Base-by-base conservation (phyloP, 2,329 filamentous ascomycete species). In the Proliferodiscus dingleyae region DNA sequence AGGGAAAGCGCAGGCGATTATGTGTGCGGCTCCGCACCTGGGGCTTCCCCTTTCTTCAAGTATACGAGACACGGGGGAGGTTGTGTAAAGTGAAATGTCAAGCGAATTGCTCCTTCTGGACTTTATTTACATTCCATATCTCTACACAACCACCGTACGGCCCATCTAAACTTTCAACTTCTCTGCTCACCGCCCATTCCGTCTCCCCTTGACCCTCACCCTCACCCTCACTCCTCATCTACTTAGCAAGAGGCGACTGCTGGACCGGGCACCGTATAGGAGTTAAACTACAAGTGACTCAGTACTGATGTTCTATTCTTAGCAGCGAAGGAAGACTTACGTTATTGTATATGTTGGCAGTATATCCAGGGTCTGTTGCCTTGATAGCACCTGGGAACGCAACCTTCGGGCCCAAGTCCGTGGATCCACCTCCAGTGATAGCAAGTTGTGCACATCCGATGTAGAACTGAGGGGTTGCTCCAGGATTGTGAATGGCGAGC, bases 281-380 rank as follows among this genome's bases (percentile, higher is more conserved):
- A 21, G 16, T 21, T 38, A 21, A 38, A 38, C 16, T 23, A 22
- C 23, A n/a, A 9, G 18, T 26, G 8, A 34, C n/a, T 11, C 19
- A 21, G 26, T 42, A 15, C 32, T 8, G 15, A 34, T 10, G 6
- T 26, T 28, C 5, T 28, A 9, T 41, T 16, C 22, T 16, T n/a
- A n/a, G n/a, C 39, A 32, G 24, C 6, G 7, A 34, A 15, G 15
- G 16, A 6, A 36, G 42, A 47, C 51, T 55, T 46, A 60, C 60
- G 37, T 58, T 53, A 18, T 59, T 63, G 40, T 66, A 66, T 21
- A 62, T 59, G 39, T 61, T 57, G 41, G 60, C 46, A 10, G 51
- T 48, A 45, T 62, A 59, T 8, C 64, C 62, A 1, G 45, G 40
- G 22, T 47, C 45, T 9, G 40, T 43, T 4, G 39, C 49, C 29